Base-by-base conservation (phyloP, 2,329 filamentous ascomycete species). In the Claviceps sp. region DNA sequence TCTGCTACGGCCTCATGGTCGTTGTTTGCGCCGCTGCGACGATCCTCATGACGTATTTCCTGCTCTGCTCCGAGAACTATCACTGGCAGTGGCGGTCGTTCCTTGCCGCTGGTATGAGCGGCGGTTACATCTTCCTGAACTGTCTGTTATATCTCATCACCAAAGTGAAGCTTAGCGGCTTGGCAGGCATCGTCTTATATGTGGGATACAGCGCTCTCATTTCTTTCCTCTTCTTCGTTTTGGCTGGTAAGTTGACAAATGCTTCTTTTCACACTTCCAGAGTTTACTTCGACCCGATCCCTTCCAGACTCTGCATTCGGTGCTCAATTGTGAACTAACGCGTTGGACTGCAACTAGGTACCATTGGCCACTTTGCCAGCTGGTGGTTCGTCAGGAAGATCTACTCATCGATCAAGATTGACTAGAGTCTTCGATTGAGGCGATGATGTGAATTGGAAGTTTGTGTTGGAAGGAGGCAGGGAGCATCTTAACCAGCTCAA, bases 21-120 rank as follows among this genome's bases (percentile, higher is more conserved):
- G 86, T 95, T 61, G 97, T 93, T 1, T 89, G 86, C 54, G 91
- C 91, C 0, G 85, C 90, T 1, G 91, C 94, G 42, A 97, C 93
- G 1, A 84, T 97, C 8, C 74, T 98, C 18, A 84, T 97, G 77
- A 87, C 96, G 0, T 98, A 98, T 70, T 97, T 97, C 74, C 67
- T 98, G 60, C 81, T 98, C 14, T 97, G 91, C 65, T 84, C 88
- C 0, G 93, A 98, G 71, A 93, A 98, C 70, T 98, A 98, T 70
- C 87, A 95, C 67, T 98, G 93, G 93, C 93, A 97, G 62, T 98
- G 93, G 93, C 82, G 93, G 50, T 84, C 89, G 5, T 98, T 98
- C 72, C 78, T 89, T 54, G 91, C 89, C 2, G 89, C 89, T 1
- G 93, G 93, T 54, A 91, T 89, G 63, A 94, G 86, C 50, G 90